A percentile compares a stretch with the other conserved stretches of the same genome.
Evolutionary conservation across 768 basidiomycete genomes (phyloP).

Genomic region (Xanthoconium stramineum): DNA sequence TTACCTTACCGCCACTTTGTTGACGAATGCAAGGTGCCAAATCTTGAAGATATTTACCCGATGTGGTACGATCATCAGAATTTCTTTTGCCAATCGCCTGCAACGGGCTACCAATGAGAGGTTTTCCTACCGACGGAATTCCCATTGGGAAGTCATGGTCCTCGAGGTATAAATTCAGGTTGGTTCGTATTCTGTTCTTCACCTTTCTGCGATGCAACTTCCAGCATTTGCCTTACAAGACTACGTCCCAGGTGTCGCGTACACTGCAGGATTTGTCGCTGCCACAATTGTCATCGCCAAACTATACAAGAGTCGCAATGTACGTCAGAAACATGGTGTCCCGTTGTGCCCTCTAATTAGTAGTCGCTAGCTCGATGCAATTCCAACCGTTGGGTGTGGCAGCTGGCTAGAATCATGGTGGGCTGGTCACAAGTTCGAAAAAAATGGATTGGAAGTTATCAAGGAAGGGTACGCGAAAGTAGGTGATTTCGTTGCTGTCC

Average conservation of each 20-base stretch:
- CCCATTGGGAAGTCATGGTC: too few species aligned
- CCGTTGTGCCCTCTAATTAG: neutral
- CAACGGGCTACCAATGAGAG: too few species aligned
- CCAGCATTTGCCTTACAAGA: neutral
- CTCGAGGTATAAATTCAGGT: too few species aligned
- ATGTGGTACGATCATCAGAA: too few species aligned
- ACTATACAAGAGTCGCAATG: neutral
- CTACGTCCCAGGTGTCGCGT: neutral
- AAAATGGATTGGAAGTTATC: conserved; percentile 21
- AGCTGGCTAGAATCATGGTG: conserved; percentile 29
- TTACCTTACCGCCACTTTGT: too few species aligned
- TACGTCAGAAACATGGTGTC: neutral
- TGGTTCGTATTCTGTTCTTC: neutral
- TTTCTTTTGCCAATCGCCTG: too few species aligned
- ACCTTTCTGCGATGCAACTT: neutral
- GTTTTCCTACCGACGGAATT: too few species aligned
- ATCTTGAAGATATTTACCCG: too few species aligned
- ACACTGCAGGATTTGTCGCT: neutral
- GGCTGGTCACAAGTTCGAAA: conserved; percentile 16
- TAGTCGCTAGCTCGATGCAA: conserved; percentile 21
- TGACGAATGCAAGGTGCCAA: too few species aligned
- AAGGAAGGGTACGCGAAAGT: conserved; percentile 35
- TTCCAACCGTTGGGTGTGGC: conserved; percentile 32
- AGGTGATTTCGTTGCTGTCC: neutral
- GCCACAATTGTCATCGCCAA: neutral